Percentiles rank a stretch among this genome's conserved stretches.
Evolutionary conservation across 352 stramenopile species (phyloP).

Genomic region (Elongisporangium anandrum): DNA sequence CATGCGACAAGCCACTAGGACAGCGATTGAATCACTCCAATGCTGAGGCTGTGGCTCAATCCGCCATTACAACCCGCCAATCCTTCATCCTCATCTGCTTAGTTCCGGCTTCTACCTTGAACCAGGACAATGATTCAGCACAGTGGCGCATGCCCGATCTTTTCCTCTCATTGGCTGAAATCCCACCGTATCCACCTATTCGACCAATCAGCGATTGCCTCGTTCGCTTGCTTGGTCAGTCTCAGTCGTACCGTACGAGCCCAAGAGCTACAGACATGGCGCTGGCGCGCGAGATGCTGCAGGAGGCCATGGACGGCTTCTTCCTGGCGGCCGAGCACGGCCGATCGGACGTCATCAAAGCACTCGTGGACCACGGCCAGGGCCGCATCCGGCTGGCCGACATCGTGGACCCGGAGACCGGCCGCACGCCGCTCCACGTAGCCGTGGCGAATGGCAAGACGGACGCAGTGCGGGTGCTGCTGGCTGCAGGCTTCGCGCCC

Average conservation of each 20-base stretch:
- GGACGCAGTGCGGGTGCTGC: slow-evolving; percentile 72
- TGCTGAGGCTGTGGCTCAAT: background rate
- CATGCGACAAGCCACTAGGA: background rate
- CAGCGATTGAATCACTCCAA: background rate
- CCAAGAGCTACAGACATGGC: slow-evolving; percentile 3
- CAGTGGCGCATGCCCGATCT: background rate
- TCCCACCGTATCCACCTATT: background rate
- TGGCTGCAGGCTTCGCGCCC: slow-evolving; percentile 71
- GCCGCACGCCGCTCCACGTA: slow-evolving; percentile 72
- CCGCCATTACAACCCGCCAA: background rate
- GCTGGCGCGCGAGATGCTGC: slow-evolving; percentile 29
- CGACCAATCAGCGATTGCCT: background rate
- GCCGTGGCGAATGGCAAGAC: slow-evolving; percentile 68
- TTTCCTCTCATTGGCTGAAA: background rate
- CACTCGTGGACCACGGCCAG: slow-evolving; percentile 62
- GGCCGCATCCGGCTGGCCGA: slow-evolving; percentile 40
- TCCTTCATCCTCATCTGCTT: background rate
- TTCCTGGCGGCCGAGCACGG: slow-evolving; percentile 81
- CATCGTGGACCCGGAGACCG: slow-evolving; percentile 56
- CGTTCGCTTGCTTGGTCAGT: background rate
- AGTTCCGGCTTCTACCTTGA: no score
- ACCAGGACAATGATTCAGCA: background rate
- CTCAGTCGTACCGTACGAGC: background rate
- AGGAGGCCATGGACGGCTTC: slow-evolving; percentile 74
- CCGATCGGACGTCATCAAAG: slow-evolving; percentile 81